Evolutionary conservation across 2,329 filamentous ascomycete species (phyloP).

Genomic region (Elsinoe arachidis): DNA sequence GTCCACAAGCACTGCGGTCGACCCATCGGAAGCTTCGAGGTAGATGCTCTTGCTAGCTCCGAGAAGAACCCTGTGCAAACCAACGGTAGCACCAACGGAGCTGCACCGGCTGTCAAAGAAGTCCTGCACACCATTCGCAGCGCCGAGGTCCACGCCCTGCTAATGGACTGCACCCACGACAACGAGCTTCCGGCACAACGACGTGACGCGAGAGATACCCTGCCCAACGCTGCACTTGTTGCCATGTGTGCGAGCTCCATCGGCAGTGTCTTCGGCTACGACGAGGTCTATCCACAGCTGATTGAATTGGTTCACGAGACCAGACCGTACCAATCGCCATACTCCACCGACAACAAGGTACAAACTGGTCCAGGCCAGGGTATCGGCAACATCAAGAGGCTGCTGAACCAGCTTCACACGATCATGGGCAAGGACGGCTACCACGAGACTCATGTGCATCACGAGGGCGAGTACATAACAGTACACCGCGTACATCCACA

Average conservation of each 20-base stretch:
- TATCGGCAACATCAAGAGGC: conserved; percentile 82
- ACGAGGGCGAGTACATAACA: conserved; percentile 92
- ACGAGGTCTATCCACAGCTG: conserved; percentile 87
- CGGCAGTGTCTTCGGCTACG: conserved; percentile 95
- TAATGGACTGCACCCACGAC: conserved; percentile 99
- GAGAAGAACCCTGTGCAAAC: conserved; percentile 34
- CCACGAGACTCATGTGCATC: conserved; percentile 91
- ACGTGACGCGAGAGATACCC: conserved; percentile 82
- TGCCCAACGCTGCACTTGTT: conserved; percentile 88
- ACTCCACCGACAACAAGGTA: conserved; percentile 51
- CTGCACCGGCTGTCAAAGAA: conserved; percentile 41
- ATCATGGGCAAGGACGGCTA: conserved; percentile 94
- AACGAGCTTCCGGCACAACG: conserved; percentile 96
- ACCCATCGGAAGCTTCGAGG: conserved; percentile 92
- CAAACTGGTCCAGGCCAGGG: conserved; percentile 65
- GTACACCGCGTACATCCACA: conserved; percentile 90
- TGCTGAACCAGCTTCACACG: conserved; percentile 89
- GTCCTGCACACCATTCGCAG: conserved; percentile 73
- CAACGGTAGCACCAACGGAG: conserved; percentile 27
- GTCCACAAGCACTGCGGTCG: conserved; percentile 90
- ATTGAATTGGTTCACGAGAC: conserved; percentile 91
- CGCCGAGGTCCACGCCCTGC: conserved; percentile 83
- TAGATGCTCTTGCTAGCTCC: conserved; percentile 70
- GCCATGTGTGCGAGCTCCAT: conserved; percentile 92
- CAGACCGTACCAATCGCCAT: conserved; percentile 69